These are phyloP conservation scores for Saccharomycopsis sp. DNA, from an alignment of 805 yeast genomes.

Conservation along the genomic window DNA sequence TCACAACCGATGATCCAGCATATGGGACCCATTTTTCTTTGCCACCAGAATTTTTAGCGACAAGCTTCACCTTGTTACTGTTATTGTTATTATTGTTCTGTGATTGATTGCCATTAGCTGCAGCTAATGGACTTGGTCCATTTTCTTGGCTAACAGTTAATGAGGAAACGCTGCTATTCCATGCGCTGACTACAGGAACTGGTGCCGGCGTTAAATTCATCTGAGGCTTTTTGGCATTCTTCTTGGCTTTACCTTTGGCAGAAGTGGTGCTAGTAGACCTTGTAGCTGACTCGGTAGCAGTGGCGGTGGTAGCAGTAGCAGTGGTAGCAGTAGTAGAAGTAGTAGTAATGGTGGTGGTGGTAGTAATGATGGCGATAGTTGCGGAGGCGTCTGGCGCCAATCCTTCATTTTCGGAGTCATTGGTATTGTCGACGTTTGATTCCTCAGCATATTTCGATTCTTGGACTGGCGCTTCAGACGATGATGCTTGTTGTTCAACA, in stretches of 20 bases:
- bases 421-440: background rate
- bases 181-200: slow-evolving; percentile 53
- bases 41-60: slow-evolving; percentile 30
- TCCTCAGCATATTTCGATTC: background rate
- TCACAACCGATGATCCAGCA: slow-evolving; percentile 42
- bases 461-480: too few relatives aligned
- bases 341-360: background rate
- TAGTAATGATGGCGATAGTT: background rate
- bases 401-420: background rate
- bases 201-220: slow-evolving; percentile 51
- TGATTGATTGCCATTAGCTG: slow-evolving; percentile 7
- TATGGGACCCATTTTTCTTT: slow-evolving; percentile 73
- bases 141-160: slow-evolving; percentile 19
- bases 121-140: slow-evolving; percentile 10
- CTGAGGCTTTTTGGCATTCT: slow-evolving; percentile 7
- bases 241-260: slow-evolving; percentile 4
- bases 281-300: background rate
- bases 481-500: slow-evolving; percentile 1
- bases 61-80: slow-evolving; percentile 19
- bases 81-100: slow-evolving; percentile 25
- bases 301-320: background rate
- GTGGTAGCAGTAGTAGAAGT: slow-evolving; percentile 1
- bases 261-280: too few relatives aligned
- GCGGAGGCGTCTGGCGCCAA: background rate
- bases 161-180: slow-evolving; percentile 36